A percentile compares a stretch with the other conserved stretches of the same genome.
phyloP scores from a whole-genome alignment of 345 rosid species.

The Brassica juncea region DNA sequence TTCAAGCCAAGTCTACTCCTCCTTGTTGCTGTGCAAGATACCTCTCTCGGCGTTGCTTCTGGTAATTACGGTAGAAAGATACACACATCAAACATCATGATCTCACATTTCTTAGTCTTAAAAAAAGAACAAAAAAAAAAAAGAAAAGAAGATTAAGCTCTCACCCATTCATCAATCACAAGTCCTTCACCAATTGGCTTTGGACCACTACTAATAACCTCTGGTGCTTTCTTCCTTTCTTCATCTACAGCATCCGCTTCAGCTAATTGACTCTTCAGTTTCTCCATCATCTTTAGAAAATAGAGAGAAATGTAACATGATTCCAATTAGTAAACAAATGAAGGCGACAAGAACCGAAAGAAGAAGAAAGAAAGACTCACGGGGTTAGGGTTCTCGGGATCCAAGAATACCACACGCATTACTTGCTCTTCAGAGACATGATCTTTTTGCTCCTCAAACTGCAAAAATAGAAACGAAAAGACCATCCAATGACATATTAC shows the following conservation, averaged over 20 bases:
- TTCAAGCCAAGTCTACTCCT: constrained; percentile 63
- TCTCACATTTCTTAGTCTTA: neutral
- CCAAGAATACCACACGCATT: constrained; percentile 80
- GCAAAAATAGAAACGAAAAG: constrained; percentile 17
- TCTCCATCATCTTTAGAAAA: constrained; percentile 47
- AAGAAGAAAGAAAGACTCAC: constrained; percentile 48
- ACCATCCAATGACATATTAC: neutral
- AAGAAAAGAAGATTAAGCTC: neutral
- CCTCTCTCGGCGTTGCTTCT: constrained; percentile 96
- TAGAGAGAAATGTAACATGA: neutral
- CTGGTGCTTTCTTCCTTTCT: constrained; percentile 76
- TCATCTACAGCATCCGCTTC: constrained; percentile 88
- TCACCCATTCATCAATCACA: constrained; percentile 95
- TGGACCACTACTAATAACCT: constrained; percentile 53
- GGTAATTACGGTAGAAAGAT: neutral
- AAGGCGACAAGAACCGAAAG: constrained; percentile 1
- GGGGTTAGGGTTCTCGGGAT: constrained; percentile 65
- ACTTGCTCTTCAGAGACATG: constrained; percentile 75
- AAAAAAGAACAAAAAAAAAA: no score
- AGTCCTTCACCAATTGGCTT: constrained; percentile 93
- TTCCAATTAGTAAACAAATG: neutral
- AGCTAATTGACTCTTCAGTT: constrained; percentile 72
- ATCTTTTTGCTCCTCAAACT: constrained; percentile 96
- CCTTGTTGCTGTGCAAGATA: constrained; percentile 85
- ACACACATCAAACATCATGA: neutral